Percentiles rank a stretch among this genome's conserved stretches.
Conservation (phyloP, 768 basidiomycete genomes). For the Russula olivacea region DNA sequence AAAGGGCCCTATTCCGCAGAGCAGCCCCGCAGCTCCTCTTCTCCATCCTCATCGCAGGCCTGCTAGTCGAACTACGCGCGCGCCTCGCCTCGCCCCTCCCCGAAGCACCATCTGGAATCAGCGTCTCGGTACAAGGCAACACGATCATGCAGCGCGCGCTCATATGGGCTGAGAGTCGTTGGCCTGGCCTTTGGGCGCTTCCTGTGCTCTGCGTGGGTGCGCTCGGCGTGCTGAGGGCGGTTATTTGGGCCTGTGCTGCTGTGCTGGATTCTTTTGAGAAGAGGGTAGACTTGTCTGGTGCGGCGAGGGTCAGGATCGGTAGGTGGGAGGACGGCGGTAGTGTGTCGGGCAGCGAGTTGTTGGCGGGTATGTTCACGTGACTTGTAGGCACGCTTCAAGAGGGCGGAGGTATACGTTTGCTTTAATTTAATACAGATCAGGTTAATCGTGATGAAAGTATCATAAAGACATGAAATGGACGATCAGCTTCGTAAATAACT, state of each 20-base stretch:
- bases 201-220: constrained; percentile 4
- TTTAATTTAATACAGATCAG: background rate
- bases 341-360: constrained; percentile 14
- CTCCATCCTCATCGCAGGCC: constrained; percentile 7
- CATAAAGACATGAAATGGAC: background rate
- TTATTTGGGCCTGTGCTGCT: background rate
- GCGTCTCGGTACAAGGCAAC: background rate
- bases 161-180: constrained; percentile 17
- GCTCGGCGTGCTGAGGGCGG: background rate
- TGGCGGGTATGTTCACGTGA: constrained; percentile 20
- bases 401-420: no score
- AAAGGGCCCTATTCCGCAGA: constrained; percentile 1
- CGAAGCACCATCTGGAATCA: background rate
- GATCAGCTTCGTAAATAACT: background rate
- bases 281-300: background rate
- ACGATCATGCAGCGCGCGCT: constrained; percentile 9
- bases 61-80: constrained; percentile 10
- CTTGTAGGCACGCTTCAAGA: no score
- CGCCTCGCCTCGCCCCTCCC: constrained; percentile 9
- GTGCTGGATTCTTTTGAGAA: background rate
- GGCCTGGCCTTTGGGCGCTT: constrained; percentile 15
- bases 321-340: constrained; percentile 18
- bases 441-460: background rate
- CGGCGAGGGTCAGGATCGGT: constrained; percentile 10
- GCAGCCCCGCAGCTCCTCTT: constrained; percentile 10